Evolutionary conservation across 2,329 filamentous ascomycete species (phyloP).

Genomic region (Meredithiella fracta): DNA sequence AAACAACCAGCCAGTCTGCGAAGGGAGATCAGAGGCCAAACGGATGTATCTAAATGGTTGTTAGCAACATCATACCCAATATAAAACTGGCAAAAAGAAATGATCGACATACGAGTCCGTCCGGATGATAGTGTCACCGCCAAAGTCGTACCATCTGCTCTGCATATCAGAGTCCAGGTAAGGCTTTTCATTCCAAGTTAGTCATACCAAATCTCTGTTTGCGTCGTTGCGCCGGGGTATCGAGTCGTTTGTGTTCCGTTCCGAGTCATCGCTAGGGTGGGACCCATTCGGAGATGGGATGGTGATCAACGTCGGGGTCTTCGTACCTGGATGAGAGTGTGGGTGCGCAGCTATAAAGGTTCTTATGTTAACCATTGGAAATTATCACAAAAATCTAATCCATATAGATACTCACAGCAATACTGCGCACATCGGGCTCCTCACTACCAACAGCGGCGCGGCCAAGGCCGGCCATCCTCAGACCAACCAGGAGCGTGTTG

Average conservation of each 20-base stretch:
- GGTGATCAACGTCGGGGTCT: background rate
- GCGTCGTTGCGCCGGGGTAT: background rate
- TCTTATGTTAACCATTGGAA: constrained; percentile 6
- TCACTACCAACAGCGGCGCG: constrained; percentile 6
- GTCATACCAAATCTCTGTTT: background rate
- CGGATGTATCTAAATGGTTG: constrained; percentile 58
- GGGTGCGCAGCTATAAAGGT: constrained; percentile 56
- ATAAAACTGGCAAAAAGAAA: background rate
- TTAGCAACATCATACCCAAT: background rate
- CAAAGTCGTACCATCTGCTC: constrained; percentile 98
- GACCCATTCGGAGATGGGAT: background rate
- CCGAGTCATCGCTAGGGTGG: background rate
- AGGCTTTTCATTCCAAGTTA: constrained; percentile 37
- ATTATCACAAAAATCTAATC: background rate
- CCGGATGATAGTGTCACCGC: constrained; percentile 76
- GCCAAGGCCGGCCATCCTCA: constrained; percentile 9
- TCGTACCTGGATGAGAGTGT: constrained; percentile 62
- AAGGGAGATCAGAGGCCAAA: constrained; percentile 76
- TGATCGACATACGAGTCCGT: constrained; percentile 44
- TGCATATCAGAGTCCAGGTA: constrained; percentile 97
- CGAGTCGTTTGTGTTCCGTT: background rate
- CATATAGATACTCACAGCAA: constrained; percentile 14
- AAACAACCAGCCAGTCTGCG: constrained; percentile 84
- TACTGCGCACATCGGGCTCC: constrained; percentile 16
- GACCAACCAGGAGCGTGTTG: constrained; percentile 13